Evolutionary conservation across 208 protist species (phyloP).

Genomic region (Crithidia thermophila): DNA sequence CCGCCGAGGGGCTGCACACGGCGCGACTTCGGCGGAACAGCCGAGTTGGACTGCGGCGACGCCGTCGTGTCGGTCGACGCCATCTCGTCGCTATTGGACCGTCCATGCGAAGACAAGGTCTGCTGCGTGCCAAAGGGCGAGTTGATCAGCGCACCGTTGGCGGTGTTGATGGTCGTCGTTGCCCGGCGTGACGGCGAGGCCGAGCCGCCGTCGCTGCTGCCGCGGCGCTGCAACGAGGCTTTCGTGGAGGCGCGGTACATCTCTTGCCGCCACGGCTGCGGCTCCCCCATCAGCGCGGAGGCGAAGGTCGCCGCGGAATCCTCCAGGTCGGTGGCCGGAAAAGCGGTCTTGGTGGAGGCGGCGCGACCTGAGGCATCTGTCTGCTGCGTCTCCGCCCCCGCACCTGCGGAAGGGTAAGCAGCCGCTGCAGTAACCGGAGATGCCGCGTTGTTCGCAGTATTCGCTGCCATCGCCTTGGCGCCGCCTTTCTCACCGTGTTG

Average conservation of each 20-base stretch:
- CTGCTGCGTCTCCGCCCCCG: neutral
- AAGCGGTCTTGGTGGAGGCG: neutral
- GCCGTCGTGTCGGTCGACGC: conserved; percentile 4
- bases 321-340: neutral
- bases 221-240: conserved; percentile 20
- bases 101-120: neutral
- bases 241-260: conserved; percentile 19
- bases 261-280: conserved; percentile 22
- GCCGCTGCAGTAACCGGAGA: too few relatives aligned
- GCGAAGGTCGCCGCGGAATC: conserved; percentile 22
- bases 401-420: too few relatives aligned
- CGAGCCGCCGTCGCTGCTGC: conserved; percentile 1
- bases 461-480: too few relatives aligned
- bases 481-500: neutral
- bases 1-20: conserved; percentile 28
- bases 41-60: neutral
- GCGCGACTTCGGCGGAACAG: neutral
- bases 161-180: neutral
- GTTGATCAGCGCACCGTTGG: neutral
- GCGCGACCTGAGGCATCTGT: neutral
- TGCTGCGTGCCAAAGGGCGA: neutral
- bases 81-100: conserved; percentile 3
- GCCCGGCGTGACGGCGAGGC: neutral
- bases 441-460: too few relatives aligned
- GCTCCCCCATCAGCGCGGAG: conserved; percentile 23